Evolutionary conservation across 176 grass and related monocot genomes (phyloP), one percentile per base, ranked within the genome.

Genomic region (Avena insularis): DNA sequence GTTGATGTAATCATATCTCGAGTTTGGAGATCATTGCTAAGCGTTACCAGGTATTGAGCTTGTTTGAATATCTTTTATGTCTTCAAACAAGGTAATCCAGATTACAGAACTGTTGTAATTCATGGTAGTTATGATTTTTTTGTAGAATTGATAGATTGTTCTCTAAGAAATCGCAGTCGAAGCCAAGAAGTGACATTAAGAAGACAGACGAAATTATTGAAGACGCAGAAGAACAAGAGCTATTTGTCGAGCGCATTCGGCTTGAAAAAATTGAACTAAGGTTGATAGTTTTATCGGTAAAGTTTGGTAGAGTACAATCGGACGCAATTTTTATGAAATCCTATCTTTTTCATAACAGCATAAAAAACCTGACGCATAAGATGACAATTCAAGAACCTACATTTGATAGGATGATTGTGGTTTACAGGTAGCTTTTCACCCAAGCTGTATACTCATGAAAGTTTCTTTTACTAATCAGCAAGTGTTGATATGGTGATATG

Each of bases 331-430:
- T 72, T 65, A 78, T 73, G 59, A 61, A 71, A 29, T 46, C 53
- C 36, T 67, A 56, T 90, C 9, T 85, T 70, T 70, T 77, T 85
- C 3, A 8, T 91, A 71, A 77, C 90, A 96, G 92, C 78, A 54
- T 91, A 51, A 60, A 73, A 89, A 98, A 96, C 89, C 71, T 98
- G 25, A 60, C 85, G 61, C 68, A 92, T 56, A 92, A 88, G 84
- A 88, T 96, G 83, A 95, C 92, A 86, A 96, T 98, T 86, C 92
- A 94, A 92, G 93, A 98, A 88, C 96, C 96, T 82, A 96, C 93
- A 71, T 98, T 96, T 48, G 93, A 94, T 80, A 93, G 96, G 86
- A 98, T 98, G 83, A 95, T 98, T 77, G 88, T 98, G 57, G 92
- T 94, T 49, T 95, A 98, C 91, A 90, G 96, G 96, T 98, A 91